Evolutionary conservation across 305 asterid genomes (phyloP).

Genomic region (Lippia alba): DNA sequence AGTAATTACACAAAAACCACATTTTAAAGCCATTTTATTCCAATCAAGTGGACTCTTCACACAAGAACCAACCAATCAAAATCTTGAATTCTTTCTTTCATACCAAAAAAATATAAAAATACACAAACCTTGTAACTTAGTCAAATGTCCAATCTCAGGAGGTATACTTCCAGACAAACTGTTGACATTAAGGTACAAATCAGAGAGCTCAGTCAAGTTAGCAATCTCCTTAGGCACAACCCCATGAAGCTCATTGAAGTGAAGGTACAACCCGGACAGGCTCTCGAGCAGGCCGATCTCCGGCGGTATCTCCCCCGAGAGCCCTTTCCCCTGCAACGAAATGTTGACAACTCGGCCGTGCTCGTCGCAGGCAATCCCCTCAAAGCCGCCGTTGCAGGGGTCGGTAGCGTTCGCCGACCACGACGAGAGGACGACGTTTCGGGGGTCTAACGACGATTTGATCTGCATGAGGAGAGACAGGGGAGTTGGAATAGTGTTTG

Average conservation of each 20-base stretch:
- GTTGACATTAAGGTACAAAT: conserved; percentile 91
- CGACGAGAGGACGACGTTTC: conserved; percentile 59
- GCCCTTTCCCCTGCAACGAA: conserved; percentile 88
- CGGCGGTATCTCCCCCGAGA: conserved; percentile 75
- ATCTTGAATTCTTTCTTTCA: not conserved
- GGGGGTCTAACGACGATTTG: conserved; percentile 83
- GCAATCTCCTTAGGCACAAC: conserved; percentile 81
- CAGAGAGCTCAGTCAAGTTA: conserved; percentile 68
- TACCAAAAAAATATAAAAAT: not conserved
- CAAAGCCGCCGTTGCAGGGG: conserved; percentile 69
- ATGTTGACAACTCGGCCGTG: conserved; percentile 79
- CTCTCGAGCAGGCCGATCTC: conserved; percentile 77
- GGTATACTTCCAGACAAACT: conserved; percentile 80
- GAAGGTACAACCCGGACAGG: conserved; percentile 87
- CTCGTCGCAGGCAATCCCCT: conserved; percentile 84
- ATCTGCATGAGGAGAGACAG: conserved; percentile 68
- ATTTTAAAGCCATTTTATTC: too few relatives aligned
- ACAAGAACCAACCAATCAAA: too few relatives aligned
- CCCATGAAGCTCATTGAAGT: conserved; percentile 87
- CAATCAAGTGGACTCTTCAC: too few relatives aligned
- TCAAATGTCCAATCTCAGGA: conserved; percentile 65
- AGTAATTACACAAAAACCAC: too few relatives aligned
- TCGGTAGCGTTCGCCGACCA: conserved; percentile 69
- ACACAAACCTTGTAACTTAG: conserved; percentile 73
- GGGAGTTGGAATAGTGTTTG: conserved; percentile 36